Percentiles rank a stretch among this genome's conserved stretches.
phyloP scores from a whole-genome alignment of 164 flowering plant genomes.

The Amborella trichopoda region DNA sequence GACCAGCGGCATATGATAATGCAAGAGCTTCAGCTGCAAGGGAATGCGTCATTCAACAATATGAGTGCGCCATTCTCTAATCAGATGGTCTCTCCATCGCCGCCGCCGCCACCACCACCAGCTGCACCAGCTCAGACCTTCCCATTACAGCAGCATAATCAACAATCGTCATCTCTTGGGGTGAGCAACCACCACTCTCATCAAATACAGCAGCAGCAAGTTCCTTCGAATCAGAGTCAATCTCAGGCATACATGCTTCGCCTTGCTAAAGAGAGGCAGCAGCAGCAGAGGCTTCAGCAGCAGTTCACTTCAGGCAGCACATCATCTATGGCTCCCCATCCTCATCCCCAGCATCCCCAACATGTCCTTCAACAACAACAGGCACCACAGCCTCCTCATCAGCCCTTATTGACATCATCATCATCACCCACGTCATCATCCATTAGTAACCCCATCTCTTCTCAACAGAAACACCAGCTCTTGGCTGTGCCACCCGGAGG shows the following conservation, averaged over 20 bases:
- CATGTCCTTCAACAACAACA: slow-evolving; percentile 17
- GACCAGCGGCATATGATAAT: slow-evolving; percentile 64
- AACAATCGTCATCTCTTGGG: slow-evolving; percentile 58
- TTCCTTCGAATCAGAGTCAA: slow-evolving; percentile 35
- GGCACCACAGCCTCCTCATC: not conserved
- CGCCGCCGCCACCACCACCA: slow-evolving; percentile 48
- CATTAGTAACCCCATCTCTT: slow-evolving; percentile 35
- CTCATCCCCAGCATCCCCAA: not conserved
- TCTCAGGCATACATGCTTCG: slow-evolving; percentile 57
- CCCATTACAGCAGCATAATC: slow-evolving; percentile 53
- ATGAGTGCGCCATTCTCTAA: slow-evolving; percentile 44
- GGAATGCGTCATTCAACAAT: slow-evolving; percentile 42
- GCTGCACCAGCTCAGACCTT: slow-evolving; percentile 47
- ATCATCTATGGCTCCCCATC: not conserved
- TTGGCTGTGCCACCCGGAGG: slow-evolving; percentile 36
- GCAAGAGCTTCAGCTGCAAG: slow-evolving; percentile 71
- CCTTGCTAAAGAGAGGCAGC: slow-evolving; percentile 60
- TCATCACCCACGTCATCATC: slow-evolving; percentile 36
- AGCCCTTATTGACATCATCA: slow-evolving; percentile 20
- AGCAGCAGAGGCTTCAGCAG: slow-evolving; percentile 41
- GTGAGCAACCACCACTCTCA: slow-evolving; percentile 36
- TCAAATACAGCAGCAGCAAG: slow-evolving; percentile 61
- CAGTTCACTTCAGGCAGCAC: slow-evolving; percentile 12
- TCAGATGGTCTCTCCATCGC: slow-evolving; percentile 47
- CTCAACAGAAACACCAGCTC: slow-evolving; percentile 52